Base-by-base conservation (phyloP, 257 asterid species). In the Linaria vulgaris region DNA sequence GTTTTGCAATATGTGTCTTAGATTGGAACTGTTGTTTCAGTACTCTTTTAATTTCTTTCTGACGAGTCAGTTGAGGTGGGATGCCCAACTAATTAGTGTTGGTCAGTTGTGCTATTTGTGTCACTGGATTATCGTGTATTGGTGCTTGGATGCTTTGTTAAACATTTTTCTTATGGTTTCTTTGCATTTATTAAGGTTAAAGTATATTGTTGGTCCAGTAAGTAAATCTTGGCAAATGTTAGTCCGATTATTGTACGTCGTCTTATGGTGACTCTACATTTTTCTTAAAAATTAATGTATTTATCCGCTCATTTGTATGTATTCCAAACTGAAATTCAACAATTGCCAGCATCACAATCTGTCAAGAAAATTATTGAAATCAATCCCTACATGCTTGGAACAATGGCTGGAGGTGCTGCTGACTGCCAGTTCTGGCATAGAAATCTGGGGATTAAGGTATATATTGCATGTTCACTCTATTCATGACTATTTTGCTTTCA, bases 321-420 rank as follows among this genome's bases (percentile, higher is more conserved):
- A 24, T 58, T 39, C 16, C 57, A 17, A 46, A 58, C 34, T 46
- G 2, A 5, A 63, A 43, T 52, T 8, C 68, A 14, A 30, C 6
- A 6, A 30, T 30, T 30, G 30, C 69, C 85, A 90, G 97, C 96
- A 46, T 91, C 96, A 43, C 95, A 90, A 61, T 82, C 96, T 64
- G 96, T 87, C 58, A 91, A 86, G 86, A 91, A 88, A 63, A 91
- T 90, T 46, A 91, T 91, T 63, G 96, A 90, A 75, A 90, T 90
- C 59, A 88, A 85, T 48, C 96, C 94, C 0, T 84, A 90, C 81
- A 86, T 88, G 97, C 95, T 87, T 68, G 96, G 97, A 25, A 91
- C 98, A 59, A 88, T 88, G 98, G 98, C 95, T 74, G 98, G 96
- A 69, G 96, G 98, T 62, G 98, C 92, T 52, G 95, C 96, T 34